Evolutionary conservation across 352 stramenopile genomes (phyloP).

Genomic region (Globisporangium nodosum): DNA sequence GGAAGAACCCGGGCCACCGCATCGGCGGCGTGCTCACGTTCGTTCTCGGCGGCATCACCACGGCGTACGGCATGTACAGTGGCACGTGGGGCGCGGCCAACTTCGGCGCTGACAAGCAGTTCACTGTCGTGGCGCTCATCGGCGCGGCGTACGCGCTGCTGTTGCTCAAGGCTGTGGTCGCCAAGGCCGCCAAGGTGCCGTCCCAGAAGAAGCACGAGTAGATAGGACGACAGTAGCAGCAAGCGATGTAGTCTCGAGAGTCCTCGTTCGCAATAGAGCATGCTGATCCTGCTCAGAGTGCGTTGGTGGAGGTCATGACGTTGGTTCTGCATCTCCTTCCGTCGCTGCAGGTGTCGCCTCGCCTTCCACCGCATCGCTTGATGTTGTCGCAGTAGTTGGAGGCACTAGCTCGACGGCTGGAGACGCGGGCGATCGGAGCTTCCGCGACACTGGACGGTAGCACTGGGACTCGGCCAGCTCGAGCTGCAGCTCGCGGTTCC

Average conservation of each 20-base stretch:
- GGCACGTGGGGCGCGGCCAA: conserved; percentile 38
- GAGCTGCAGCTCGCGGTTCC: conserved; percentile 20
- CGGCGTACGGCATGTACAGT: conserved; percentile 52
- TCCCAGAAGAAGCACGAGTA: conserved; percentile 2
- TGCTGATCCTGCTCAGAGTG: not conserved
- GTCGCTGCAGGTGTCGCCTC: no score
- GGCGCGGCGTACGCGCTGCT: conserved; percentile 37
- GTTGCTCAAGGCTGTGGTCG: conserved; percentile 32
- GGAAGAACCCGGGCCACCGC: conserved; percentile 62
- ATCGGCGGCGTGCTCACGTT: conserved; percentile 51
- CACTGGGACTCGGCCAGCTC: conserved; percentile 4
- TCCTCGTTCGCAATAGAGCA: not conserved
- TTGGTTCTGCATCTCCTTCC: no score
- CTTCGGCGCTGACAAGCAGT: conserved; percentile 42
- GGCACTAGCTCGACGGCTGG: not conserved
- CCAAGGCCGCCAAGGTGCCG: conserved; percentile 9
- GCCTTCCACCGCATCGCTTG: not conserved
- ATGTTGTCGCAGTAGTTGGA: not conserved
- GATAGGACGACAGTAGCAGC: not conserved
- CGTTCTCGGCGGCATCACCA: conserved; percentile 29
- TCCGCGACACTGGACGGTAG: not conserved
- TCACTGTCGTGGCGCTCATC: conserved; percentile 34
- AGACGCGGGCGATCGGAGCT: not conserved
- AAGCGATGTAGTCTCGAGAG: not conserved
- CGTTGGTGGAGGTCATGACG: not conserved